A percentile compares a stretch with the other conserved stretches of the same genome.
phyloP scores from a whole-genome alignment of 2,329 filamentous ascomycete species.

The Venturia oleaginea region DNA sequence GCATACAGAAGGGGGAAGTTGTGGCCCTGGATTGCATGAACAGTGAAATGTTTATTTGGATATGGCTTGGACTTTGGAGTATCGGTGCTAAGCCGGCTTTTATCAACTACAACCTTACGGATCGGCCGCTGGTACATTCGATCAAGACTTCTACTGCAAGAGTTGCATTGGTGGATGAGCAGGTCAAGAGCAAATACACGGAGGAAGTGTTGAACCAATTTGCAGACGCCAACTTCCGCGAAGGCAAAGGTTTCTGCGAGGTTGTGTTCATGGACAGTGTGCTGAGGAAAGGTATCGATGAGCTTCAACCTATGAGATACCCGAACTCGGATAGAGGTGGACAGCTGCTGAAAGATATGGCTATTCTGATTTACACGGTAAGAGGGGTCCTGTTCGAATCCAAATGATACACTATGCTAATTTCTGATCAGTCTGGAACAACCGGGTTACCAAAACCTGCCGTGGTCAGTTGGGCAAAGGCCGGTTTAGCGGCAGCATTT shows the following conservation, averaged over 20 bases:
- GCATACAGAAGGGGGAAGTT: slow-evolving; percentile 61
- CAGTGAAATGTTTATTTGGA: slow-evolving; percentile 64
- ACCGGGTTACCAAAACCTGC: slow-evolving; percentile 50
- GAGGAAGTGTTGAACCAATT: slow-evolving; percentile 39
- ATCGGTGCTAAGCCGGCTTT: slow-evolving; percentile 77
- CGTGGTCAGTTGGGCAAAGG: slow-evolving; percentile 15
- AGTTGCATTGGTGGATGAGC: slow-evolving; percentile 60
- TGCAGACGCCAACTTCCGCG: slow-evolving; percentile 28
- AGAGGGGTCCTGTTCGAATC: slow-evolving; percentile 24
- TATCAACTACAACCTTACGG: slow-evolving; percentile 77
- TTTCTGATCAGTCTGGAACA: slow-evolving; percentile 47
- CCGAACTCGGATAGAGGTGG: slow-evolving; percentile 13
- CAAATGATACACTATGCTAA: neutral
- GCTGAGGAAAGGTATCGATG: slow-evolving; percentile 6
- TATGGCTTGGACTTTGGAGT: slow-evolving; percentile 71
- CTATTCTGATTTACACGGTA: slow-evolving; percentile 66
- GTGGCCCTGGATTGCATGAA: slow-evolving; percentile 78
- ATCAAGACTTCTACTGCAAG: slow-evolving; percentile 57
- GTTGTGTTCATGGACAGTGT: slow-evolving; percentile 51
- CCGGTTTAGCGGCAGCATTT: slow-evolving; percentile 48
- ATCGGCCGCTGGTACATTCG: slow-evolving; percentile 64
- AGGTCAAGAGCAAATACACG: slow-evolving; percentile 43
- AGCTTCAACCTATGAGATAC: neutral
- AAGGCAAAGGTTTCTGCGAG: slow-evolving; percentile 38
- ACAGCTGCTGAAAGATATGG: slow-evolving; percentile 42